Evolutionary conservation across 1,284 basidiomycete genomes (phyloP), one percentile per base, ranked within the genome.

Genomic region (Trichosporon sp.): DNA sequence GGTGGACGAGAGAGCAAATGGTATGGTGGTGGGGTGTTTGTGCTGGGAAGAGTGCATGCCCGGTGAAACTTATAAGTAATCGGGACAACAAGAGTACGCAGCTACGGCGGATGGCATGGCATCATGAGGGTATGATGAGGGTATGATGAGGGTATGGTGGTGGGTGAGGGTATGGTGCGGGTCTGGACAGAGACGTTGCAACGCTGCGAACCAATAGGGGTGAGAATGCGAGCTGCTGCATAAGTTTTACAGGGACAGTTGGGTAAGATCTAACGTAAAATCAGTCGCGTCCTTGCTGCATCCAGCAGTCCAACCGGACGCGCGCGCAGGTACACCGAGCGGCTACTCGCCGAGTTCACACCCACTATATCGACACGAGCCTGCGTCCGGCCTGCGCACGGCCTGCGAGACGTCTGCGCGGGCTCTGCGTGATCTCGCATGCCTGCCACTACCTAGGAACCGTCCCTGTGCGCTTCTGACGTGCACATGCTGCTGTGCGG

Each of bases 171-270:
- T 40, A 10, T 37, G 35, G 35, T 40, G 38, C 38, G 56, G 56
- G 31, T 35, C 59, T 63, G 59, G 59, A 37, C 59, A 37, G 31
- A 5, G 56, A 61, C 31, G 14, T 4, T 14, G 32, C 59, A 16
- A 37, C 32, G 12, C 35, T 63, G 59, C 59, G 59, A 61, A 35
- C 59, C 16, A 63, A 63, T 35, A 31, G n/a, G 14, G 32, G 31
- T 63, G 59, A 37, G 59, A 63, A 63, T 63, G 59, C n/a, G 59
- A 63, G 59, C 59, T 63, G 59, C 32, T 37, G 31, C 59, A 63
- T 63, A 63, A 16, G 59, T 35, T 35, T 63, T 63, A 19, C 16
- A 63, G 59, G 59, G 59, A 63, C 59, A 16, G 59, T 35, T 37
- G 32, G 59, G 59, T n/a, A 32, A 63, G 59, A 8, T 3, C 31